Evolutionary conservation across 2,329 filamentous ascomycete species (phyloP).

Genomic region (Trichoderma oligosporum): DNA sequence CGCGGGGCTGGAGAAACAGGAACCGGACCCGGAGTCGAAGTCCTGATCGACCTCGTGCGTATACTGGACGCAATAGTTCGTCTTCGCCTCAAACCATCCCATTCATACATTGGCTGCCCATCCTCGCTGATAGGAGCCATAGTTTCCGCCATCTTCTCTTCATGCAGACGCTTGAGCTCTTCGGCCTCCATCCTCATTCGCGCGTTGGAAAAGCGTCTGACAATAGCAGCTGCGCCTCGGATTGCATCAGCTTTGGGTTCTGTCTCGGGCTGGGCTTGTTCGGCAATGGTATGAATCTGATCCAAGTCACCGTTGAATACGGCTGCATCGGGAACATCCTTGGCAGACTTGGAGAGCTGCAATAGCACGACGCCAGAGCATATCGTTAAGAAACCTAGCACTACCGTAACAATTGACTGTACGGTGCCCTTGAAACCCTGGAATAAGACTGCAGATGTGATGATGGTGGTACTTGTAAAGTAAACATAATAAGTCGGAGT

Average conservation of each 20-base stretch:
- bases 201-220: constrained; percentile 73
- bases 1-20: constrained; percentile 21
- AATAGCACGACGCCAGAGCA: constrained; percentile 88
- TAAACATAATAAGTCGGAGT: constrained; percentile 99
- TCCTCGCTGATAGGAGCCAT: constrained; percentile 76
- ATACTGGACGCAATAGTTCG: constrained; percentile 47
- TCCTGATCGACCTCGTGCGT: constrained; percentile 28
- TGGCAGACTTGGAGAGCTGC: constrained; percentile 96
- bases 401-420: constrained; percentile 77
- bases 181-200: constrained; percentile 75
- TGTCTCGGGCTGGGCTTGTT: constrained; percentile 92
- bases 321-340: constrained; percentile 90
- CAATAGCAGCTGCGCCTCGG: constrained; percentile 81
- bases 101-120: constrained; percentile 68
- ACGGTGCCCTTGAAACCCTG: constrained; percentile 86
- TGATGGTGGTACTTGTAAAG: constrained; percentile 92
- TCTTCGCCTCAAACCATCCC: constrained; percentile 82
- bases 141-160: constrained; percentile 68
- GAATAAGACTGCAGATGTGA: constrained; percentile 89
- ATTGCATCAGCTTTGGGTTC: constrained; percentile 97
- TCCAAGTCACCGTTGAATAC: constrained; percentile 91
- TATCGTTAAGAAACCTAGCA: constrained; percentile 90
- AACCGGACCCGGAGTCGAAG: constrained; percentile 28
- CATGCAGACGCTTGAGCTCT: constrained; percentile 72
- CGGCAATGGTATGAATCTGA: constrained; percentile 90